Evolutionary conservation across 345 rosid genomes (phyloP).

Genomic region (Citrus sinensis): DNA sequence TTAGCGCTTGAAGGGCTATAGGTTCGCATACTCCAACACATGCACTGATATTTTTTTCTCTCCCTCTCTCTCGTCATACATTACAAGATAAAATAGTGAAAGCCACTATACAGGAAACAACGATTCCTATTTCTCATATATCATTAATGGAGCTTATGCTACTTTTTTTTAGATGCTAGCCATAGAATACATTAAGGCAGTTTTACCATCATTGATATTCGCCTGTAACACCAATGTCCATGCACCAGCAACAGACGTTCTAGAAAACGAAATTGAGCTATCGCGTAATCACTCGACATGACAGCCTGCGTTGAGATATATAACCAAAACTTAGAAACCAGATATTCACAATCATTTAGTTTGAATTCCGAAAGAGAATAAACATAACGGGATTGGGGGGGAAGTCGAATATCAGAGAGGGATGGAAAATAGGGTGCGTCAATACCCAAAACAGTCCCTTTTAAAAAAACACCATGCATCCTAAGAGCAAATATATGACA

Average conservation of each 20-base stretch:
- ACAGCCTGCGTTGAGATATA: constrained; percentile 57
- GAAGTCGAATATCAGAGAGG: background rate
- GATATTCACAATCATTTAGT: background rate
- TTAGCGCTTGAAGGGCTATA: background rate
- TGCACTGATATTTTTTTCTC: background rate
- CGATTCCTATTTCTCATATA: background rate
- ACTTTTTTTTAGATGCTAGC: background rate
- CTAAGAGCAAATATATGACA: background rate
- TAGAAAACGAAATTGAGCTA: constrained; percentile 79
- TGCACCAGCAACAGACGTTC: constrained; percentile 85
- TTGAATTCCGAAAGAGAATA: background rate
- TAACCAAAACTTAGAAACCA: constrained; percentile 9
- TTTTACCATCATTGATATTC: constrained; percentile 86
- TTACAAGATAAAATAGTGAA: too few species aligned
- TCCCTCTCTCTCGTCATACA: background rate
- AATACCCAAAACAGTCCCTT: background rate
- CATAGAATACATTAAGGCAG: constrained; percentile 5
- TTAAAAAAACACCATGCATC: background rate
- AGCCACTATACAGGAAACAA: background rate
- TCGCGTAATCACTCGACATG: constrained; percentile 93
- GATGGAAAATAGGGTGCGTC: background rate
- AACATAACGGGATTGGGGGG: background rate
- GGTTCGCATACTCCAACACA: background rate
- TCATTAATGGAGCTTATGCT: constrained; percentile 1
- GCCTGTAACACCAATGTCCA: constrained; percentile 97